Percentiles rank a stretch among this genome's conserved stretches.
These are phyloP conservation scores for Rhizopogon roseolus DNA, from an alignment of 768 basidiomycete genomes.

Conservation along the genomic window DNA sequence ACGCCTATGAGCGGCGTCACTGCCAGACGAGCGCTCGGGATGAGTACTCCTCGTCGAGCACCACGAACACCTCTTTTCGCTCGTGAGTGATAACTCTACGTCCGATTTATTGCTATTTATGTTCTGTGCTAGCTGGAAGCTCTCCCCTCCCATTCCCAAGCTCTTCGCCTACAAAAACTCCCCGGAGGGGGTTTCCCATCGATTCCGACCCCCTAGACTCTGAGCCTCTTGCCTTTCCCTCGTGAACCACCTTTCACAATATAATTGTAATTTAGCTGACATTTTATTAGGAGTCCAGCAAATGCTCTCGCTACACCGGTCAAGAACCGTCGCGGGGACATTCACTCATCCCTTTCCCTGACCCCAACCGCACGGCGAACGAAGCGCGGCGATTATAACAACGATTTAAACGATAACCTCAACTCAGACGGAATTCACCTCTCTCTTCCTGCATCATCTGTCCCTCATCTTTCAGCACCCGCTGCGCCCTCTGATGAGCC, in stretches of 20 bases:
- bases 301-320: slow-evolving; percentile 49
- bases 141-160: slow-evolving; percentile 64
- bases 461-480: slow-evolving; percentile 53
- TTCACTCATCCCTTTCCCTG: slow-evolving; percentile 74
- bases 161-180: slow-evolving; percentile 53
- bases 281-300: slow-evolving; percentile 42
- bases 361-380: slow-evolving; percentile 44
- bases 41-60: slow-evolving; percentile 48
- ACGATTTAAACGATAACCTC: slow-evolving; percentile 37
- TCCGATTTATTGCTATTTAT: background rate
- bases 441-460: slow-evolving; percentile 54
- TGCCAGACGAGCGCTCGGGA: slow-evolving; percentile 50
- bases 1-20: slow-evolving; percentile 41
- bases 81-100: slow-evolving; percentile 29
- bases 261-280: background rate
- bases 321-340: slow-evolving; percentile 80
- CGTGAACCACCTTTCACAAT: slow-evolving; percentile 34
- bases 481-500: slow-evolving; percentile 64
- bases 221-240: slow-evolving; percentile 68
- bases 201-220: slow-evolving; percentile 45
- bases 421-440: slow-evolving; percentile 58
- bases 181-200: slow-evolving; percentile 30
- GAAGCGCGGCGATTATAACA: slow-evolving; percentile 26
- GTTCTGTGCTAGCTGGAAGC: slow-evolving; percentile 37
- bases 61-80: slow-evolving; percentile 42